These are phyloP conservation scores for Saccharomycopsis hybrid DNA, from an alignment of 1,139 yeast species.

Conservation along the genomic window DNA sequence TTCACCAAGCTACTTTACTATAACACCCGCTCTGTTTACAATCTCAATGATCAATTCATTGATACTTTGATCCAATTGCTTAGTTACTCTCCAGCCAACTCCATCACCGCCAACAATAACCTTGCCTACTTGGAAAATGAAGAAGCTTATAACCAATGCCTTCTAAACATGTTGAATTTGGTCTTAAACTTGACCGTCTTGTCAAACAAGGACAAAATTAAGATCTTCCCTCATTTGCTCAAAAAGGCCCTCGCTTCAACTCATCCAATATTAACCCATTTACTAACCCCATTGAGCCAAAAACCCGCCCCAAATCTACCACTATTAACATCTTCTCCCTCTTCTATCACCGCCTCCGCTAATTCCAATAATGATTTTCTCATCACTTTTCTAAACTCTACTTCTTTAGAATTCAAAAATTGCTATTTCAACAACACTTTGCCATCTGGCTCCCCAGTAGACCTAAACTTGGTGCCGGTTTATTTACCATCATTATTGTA, in stretches of 20 bases:
- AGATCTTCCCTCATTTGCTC: constrained; percentile 1
- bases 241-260: background rate
- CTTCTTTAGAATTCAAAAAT: constrained; percentile 1
- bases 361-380: background rate
- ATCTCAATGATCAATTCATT: constrained; percentile 2
- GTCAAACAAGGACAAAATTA: background rate
- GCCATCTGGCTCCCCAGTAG: constrained; percentile 9
- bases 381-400: background rate
- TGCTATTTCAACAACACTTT: constrained; percentile 5
- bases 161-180: constrained; percentile 9
- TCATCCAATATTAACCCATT: background rate
- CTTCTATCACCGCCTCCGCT: background rate
- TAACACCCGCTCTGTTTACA: background rate
- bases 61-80: background rate
- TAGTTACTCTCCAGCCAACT: background rate
- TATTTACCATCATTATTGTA: constrained; percentile 14
- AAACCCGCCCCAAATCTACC: background rate
- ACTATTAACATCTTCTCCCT: background rate
- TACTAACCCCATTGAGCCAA: background rate
- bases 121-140: background rate
- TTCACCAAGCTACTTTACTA: constrained; percentile 13
- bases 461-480: background rate
- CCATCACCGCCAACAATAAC: background rate
- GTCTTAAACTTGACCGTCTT: constrained; percentile 5
- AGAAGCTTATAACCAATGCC: constrained; percentile 7